A percentile compares a stretch with the other conserved stretches of the same genome.
These are phyloP conservation scores for Obelidium mucronatum DNA, from an alignment of 192 early-diverging fungal species.

Conservation along the genomic window DNA sequence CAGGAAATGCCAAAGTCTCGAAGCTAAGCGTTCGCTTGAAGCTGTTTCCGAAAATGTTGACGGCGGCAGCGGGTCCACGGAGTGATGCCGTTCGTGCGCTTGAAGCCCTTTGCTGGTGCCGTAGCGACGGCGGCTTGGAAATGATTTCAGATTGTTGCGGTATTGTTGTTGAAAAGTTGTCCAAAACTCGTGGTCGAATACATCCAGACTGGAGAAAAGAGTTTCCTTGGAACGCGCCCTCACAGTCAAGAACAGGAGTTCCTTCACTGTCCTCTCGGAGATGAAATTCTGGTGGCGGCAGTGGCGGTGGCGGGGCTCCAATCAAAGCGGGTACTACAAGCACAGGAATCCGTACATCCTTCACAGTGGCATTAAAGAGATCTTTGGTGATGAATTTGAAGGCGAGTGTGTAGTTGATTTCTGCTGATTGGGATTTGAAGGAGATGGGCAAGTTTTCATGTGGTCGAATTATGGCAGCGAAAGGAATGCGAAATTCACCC, in stretches of 20 bases:
- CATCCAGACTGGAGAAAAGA: not conserved
- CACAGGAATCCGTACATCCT: not conserved
- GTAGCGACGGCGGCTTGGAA: too few species aligned
- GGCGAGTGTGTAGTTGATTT: not conserved
- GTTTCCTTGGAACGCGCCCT: constrained; percentile 17
- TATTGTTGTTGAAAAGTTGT: too few species aligned
- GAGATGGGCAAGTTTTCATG: not conserved
- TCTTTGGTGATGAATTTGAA: not conserved
- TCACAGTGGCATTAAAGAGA: not conserved
- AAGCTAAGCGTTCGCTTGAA: too few species aligned
- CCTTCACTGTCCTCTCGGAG: constrained; percentile 1
- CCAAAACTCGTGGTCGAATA: not conserved
- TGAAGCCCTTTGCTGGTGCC: too few species aligned
- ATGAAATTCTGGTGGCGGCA: too few species aligned
- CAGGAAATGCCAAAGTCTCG: not conserved
- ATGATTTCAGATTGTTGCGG: too few species aligned
- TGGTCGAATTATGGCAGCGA: not conserved
- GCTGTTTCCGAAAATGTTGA: too few species aligned
- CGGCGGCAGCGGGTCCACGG: too few species aligned
- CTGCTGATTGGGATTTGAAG: constrained; percentile 9
- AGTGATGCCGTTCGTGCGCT: too few species aligned
- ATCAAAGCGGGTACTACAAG: not conserved
- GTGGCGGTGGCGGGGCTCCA: constrained; percentile 1
- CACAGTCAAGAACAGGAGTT: not conserved
- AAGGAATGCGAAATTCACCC: not conserved